phyloP scores from a whole-genome alignment of 148 eudicot genomes.

The Rhododendron griersonianum region DNA sequence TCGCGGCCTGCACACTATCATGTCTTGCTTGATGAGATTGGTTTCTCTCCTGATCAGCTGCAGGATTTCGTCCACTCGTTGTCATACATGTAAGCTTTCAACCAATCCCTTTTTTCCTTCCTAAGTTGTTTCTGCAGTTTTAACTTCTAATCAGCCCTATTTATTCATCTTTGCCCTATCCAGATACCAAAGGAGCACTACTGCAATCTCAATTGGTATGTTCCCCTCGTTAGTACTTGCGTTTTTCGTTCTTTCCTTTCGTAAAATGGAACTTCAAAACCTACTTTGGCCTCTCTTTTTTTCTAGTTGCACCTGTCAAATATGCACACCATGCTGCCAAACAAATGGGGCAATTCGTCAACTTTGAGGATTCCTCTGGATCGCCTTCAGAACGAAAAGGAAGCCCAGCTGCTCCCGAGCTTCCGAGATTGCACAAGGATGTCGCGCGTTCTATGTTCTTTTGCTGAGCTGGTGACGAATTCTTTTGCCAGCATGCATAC shows the following conservation, averaged over 20 bases:
- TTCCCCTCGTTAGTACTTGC: neutral
- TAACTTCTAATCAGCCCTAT: neutral
- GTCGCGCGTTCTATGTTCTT: conserved; percentile 73
- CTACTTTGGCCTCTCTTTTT: neutral
- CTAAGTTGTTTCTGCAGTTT: neutral
- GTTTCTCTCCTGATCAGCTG: conserved; percentile 83
- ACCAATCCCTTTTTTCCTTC: neutral
- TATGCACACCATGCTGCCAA: conserved; percentile 92
- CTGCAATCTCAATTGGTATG: conserved; percentile 77
- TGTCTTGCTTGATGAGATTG: conserved; percentile 92
- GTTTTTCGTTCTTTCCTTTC: neutral
- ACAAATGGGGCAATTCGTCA: conserved; percentile 64
- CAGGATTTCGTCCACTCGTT: conserved; percentile 73
- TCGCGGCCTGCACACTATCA: conserved; percentile 91
- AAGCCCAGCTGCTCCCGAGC: conserved; percentile 37
- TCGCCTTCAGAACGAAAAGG: conserved; percentile 33
- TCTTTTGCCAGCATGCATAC: neutral
- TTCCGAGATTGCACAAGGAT: conserved; percentile 52
- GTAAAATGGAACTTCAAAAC: neutral
- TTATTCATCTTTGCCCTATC: conserved; percentile 14
- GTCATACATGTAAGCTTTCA: conserved; percentile 79
- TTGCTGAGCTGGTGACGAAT: conserved; percentile 37
- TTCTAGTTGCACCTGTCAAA: conserved; percentile 81
- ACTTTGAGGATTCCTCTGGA: conserved; percentile 41
- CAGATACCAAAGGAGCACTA: conserved; percentile 86